Evolutionary conservation across 2,329 filamentous ascomycete species (phyloP).

Genomic region (Escovopsis sp.): DNA sequence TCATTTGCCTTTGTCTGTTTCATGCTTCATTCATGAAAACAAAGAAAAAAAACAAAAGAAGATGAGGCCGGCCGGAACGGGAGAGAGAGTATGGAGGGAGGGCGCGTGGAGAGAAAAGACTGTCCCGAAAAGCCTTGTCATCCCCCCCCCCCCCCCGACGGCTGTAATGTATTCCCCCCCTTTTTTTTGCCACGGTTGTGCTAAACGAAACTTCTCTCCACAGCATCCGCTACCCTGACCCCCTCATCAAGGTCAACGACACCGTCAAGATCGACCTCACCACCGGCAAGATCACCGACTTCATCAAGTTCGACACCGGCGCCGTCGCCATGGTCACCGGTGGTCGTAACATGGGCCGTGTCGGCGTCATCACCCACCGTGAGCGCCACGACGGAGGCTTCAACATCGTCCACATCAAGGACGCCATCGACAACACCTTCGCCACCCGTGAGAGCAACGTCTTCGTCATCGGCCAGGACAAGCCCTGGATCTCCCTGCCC

Average conservation of each 20-base stretch:
- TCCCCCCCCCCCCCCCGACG: too few relatives aligned
- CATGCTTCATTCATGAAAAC: too few relatives aligned
- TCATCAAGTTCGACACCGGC: slow-evolving; percentile 97
- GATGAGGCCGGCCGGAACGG: too few relatives aligned
- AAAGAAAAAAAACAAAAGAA: too few relatives aligned
- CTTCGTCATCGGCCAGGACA: slow-evolving; percentile 96
- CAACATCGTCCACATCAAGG: slow-evolving; percentile 99
- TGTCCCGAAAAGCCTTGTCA: too few relatives aligned
- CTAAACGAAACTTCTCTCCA: slow-evolving; percentile 5
- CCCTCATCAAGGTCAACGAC: slow-evolving; percentile 98
- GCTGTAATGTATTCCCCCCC: slow-evolving; percentile 1
- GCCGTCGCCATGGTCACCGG: slow-evolving; percentile 96
- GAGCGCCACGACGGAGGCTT: slow-evolving; percentile 99
- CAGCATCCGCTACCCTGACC: slow-evolving; percentile 99
- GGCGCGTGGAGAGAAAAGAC: too few relatives aligned
- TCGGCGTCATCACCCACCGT: slow-evolving; percentile 99
- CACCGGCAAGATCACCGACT: slow-evolving; percentile 96
- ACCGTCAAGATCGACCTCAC: slow-evolving; percentile 97
- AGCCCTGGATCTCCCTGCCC: slow-evolving; percentile 98
- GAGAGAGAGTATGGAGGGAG: too few relatives aligned
- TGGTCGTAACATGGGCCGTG: slow-evolving; percentile 99
- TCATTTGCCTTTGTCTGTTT: too few relatives aligned
- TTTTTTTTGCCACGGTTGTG: slow-evolving; percentile 1
- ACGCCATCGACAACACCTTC: slow-evolving; percentile 99
- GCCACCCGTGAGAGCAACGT: slow-evolving; percentile 99